phyloP scores from a whole-genome alignment of 257 asterid genomes.

The Paraleonurus japonicus region DNA sequence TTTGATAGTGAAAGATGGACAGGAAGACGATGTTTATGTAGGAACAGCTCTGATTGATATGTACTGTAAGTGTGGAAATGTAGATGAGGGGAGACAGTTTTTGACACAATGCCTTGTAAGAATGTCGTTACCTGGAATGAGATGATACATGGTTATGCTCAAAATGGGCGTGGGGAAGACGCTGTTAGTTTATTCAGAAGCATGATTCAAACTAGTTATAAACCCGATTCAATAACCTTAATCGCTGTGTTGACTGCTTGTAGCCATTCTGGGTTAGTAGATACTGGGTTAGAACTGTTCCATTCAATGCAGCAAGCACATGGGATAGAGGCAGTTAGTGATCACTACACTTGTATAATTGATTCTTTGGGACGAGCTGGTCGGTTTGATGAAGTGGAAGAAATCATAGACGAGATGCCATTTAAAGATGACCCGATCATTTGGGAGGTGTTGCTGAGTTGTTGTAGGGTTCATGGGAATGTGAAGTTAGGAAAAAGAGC shows the following conservation, averaged over 20 bases:
- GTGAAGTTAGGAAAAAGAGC: slow-evolving; percentile 59
- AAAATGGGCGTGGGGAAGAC: slow-evolving; percentile 52
- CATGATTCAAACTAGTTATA: slow-evolving; percentile 37
- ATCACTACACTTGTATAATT: slow-evolving; percentile 70
- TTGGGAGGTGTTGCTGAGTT: slow-evolving; percentile 72
- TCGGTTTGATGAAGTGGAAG: slow-evolving; percentile 55
- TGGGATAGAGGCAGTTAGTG: slow-evolving; percentile 47
- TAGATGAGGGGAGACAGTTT: slow-evolving; percentile 37
- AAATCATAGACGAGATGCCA: slow-evolving; percentile 51
- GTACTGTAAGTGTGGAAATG: slow-evolving; percentile 65
- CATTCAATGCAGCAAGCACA: slow-evolving; percentile 45
- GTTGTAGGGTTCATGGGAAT: slow-evolving; percentile 59
- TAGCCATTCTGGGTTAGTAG: slow-evolving; percentile 71
- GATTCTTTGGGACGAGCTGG: slow-evolving; percentile 75
- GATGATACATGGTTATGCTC: slow-evolving; percentile 75
- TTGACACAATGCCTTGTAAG: slow-evolving; percentile 45
- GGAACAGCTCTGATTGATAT: slow-evolving; percentile 59
- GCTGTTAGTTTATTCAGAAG: slow-evolving; percentile 46
- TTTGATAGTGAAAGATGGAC: slow-evolving; percentile 47
- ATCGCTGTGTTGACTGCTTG: slow-evolving; percentile 67
- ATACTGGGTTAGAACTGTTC: slow-evolving; percentile 47
- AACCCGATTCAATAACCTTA: slow-evolving; percentile 58
- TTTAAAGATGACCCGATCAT: slow-evolving; percentile 52
- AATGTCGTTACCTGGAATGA: slow-evolving; percentile 57
- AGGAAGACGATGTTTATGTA: slow-evolving; percentile 44